phyloP scores from a whole-genome alignment of 805 yeast species.

The Lipomyces kockii region DNA sequence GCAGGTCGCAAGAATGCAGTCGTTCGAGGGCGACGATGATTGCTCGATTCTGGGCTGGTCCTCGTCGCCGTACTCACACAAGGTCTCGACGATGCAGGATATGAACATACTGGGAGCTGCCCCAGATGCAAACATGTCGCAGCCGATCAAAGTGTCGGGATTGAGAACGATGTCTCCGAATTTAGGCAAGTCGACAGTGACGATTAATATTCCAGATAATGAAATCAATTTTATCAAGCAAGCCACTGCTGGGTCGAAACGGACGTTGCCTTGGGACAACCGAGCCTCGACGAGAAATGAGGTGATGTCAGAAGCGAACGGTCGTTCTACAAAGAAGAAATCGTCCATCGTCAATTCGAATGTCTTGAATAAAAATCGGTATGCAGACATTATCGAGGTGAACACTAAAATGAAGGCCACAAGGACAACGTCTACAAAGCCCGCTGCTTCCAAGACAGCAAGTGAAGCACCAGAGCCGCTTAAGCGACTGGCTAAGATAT shows the following conservation, averaged over 20 bases:
- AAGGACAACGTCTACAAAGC: background rate
- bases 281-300: background rate
- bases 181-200: background rate
- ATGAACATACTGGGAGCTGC: background rate
- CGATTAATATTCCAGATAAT: background rate
- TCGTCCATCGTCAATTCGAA: background rate
- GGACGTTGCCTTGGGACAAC: conserved; percentile 3
- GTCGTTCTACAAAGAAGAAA: background rate
- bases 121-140: background rate
- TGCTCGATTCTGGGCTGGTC: background rate
- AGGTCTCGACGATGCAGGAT: background rate
- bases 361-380: background rate
- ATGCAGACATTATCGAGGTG: conserved; percentile 13
- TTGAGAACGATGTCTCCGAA: background rate
- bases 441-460: conserved; percentile 8
- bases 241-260: background rate
- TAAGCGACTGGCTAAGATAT: conserved; percentile 34
- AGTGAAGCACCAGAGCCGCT: conserved; percentile 11
- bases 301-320: background rate
- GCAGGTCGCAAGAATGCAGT: background rate
- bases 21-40: background rate
- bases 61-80: background rate
- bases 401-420: conserved; percentile 18
- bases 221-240: background rate
- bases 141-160: background rate